phyloP scores from a whole-genome alignment of 495 filamentous ascomycete genomes.

The Polyplosphaeria fusca region DNA sequence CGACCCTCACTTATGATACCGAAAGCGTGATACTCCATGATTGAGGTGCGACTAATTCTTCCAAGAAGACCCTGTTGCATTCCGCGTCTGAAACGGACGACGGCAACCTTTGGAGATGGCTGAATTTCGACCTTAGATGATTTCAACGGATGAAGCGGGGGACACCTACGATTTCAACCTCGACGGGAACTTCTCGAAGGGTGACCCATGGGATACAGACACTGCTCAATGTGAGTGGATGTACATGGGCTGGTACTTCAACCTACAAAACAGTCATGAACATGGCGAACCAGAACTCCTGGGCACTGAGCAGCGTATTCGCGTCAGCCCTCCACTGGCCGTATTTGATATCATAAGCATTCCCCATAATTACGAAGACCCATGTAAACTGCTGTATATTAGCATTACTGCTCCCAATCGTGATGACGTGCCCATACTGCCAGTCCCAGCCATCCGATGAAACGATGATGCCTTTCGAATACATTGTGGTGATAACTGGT shows the following conservation, averaged over 20 bases:
- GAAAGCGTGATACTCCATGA: conserved; percentile 51
- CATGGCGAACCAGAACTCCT: conserved; percentile 48
- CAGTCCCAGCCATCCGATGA: conserved; percentile 47
- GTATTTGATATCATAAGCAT: conserved; percentile 42
- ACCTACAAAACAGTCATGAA: conserved; percentile 49
- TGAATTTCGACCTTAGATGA: no score
- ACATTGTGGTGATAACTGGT: conserved; percentile 42
- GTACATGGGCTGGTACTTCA: background rate
- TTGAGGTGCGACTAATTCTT: conserved; percentile 46
- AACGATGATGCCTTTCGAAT: conserved; percentile 47
- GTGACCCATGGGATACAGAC: conserved; percentile 47
- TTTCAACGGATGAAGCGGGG: no score
- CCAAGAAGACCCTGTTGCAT: conserved; percentile 50
- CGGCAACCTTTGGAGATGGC: conserved; percentile 46
- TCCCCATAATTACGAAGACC: conserved; percentile 45
- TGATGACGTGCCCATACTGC: conserved; percentile 36
- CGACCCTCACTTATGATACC: conserved; percentile 48
- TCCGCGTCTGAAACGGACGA: conserved; percentile 45
- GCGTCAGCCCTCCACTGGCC: conserved; percentile 41
- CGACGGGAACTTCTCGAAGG: conserved; percentile 45
- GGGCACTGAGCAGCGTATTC: conserved; percentile 42
- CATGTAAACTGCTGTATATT: conserved; percentile 41
- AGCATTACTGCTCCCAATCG: conserved; percentile 4
- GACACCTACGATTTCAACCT: conserved; percentile 48
- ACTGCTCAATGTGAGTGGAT: conserved; percentile 36